These are phyloP conservation scores for Verruconis gallopava DNA, from an alignment of 2,329 filamentous ascomycete species.

Conservation along the genomic window DNA sequence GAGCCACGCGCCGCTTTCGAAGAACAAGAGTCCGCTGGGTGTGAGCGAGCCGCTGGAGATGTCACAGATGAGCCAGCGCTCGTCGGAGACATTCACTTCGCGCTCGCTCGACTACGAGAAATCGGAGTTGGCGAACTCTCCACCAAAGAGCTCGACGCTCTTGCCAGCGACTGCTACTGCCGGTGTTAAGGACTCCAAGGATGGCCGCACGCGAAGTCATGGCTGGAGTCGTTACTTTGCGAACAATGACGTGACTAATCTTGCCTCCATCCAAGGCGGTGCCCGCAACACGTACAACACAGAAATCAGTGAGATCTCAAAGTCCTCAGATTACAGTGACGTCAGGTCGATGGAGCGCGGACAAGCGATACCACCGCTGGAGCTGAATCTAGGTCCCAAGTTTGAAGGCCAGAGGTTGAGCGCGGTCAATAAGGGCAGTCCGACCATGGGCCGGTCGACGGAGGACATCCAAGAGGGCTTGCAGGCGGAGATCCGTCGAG, in stretches of 20 bases:
- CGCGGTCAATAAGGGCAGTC: conserved; percentile 55
- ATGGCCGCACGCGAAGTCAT: conserved; percentile 39
- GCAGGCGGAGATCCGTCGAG: conserved; percentile 6
- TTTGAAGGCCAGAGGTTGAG: conserved; percentile 42
- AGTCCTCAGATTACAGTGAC: conserved; percentile 29
- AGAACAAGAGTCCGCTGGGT: conserved; percentile 35
- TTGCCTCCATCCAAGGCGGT: conserved; percentile 6
- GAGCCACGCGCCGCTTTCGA: conserved; percentile 46
- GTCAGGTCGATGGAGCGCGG: conserved; percentile 41
- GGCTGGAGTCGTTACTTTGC: conserved; percentile 73
- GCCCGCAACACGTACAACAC: conserved; percentile 25
- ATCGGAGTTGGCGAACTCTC: conserved; percentile 4
- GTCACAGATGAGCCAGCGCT: conserved; percentile 29
- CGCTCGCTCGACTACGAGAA: conserved; percentile 13
- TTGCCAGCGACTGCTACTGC: conserved; percentile 22
- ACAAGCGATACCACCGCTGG: conserved; percentile 54
- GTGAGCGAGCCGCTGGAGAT: conserved; percentile 32
- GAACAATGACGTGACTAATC: conserved; percentile 45
- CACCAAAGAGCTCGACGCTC: not conserved
- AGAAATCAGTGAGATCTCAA: conserved; percentile 13
- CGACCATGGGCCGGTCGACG: conserved; percentile 49
- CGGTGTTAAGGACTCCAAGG: conserved; percentile 18
- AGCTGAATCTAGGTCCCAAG: conserved; percentile 34
- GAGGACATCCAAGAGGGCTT: conserved; percentile 18
- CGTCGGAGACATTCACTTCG: conserved; percentile 18